Evolutionary conservation across 163 green algal species (phyloP).

Genomic region (Chlamydomonas reinhardtii): DNA sequence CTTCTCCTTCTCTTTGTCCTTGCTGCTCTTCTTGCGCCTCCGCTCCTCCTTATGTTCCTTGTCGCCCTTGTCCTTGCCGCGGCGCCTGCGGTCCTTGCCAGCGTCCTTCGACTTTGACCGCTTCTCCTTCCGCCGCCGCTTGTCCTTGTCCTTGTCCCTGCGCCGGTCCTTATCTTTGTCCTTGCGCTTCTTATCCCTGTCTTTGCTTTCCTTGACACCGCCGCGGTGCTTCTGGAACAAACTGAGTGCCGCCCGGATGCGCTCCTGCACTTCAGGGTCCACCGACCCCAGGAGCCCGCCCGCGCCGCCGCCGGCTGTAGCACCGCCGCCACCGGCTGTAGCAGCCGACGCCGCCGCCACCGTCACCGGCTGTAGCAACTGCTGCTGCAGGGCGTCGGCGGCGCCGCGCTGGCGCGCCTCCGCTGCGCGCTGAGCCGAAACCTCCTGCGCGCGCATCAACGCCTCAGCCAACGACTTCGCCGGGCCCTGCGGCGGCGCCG

Average conservation of each 20-base stretch:
- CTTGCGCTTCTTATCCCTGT: slow-evolving; percentile 52
- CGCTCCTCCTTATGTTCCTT: slow-evolving; percentile 28
- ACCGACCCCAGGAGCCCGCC: slow-evolving; percentile 27
- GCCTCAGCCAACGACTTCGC: slow-evolving; percentile 34
- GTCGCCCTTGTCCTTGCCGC: slow-evolving; percentile 5
- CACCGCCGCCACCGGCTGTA: not conserved
- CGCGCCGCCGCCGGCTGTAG: not conserved
- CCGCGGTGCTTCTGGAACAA: slow-evolving; percentile 59
- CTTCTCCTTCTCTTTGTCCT: slow-evolving; percentile 3
- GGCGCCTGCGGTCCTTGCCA: not conserved
- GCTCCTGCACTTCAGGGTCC: slow-evolving; percentile 60
- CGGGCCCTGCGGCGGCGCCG: slow-evolving; percentile 1
- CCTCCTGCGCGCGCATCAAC: slow-evolving; percentile 47
- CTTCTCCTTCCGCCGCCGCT: not conserved
- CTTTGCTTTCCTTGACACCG: slow-evolving; percentile 45
- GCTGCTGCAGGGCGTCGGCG: slow-evolving; percentile 33
- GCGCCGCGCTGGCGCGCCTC: slow-evolving; percentile 45
- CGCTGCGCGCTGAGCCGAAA: slow-evolving; percentile 37
- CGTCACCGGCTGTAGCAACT: slow-evolving; percentile 24
- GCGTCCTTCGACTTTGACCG: not conserved
- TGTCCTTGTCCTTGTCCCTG: slow-evolving; percentile 30
- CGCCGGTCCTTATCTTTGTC: slow-evolving; percentile 52
- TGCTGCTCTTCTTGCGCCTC: not conserved
- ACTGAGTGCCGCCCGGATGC: slow-evolving; percentile 67
- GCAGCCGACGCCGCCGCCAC: not conserved